Percentiles rank a stretch among this genome's conserved stretches.
Conservation (phyloP, 2,329 filamentous ascomycete species). For the Ceratocystis albifundus region DNA sequence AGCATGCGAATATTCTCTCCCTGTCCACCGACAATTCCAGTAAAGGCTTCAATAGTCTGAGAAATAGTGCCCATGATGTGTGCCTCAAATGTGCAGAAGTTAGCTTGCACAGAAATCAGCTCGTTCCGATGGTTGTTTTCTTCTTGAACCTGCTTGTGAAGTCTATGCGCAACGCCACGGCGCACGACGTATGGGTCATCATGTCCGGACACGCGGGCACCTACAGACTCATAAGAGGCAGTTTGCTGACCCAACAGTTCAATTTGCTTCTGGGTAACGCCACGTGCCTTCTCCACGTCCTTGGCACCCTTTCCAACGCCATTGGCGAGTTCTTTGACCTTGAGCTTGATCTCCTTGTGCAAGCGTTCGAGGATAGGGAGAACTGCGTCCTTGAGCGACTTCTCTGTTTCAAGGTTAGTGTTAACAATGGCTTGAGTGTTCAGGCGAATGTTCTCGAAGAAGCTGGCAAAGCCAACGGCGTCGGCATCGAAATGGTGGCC, state of each 20-base stretch:
- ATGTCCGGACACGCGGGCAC: slow-evolving; percentile 55
- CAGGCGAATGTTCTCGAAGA: slow-evolving; percentile 87
- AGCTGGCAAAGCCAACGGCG: slow-evolving; percentile 72
- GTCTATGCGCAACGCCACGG: slow-evolving; percentile 67
- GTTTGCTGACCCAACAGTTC: slow-evolving; percentile 83
- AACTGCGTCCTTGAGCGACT: slow-evolving; percentile 74
- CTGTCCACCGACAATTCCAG: slow-evolving; percentile 67
- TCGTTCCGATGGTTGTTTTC: slow-evolving; percentile 96
- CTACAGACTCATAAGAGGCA: slow-evolving; percentile 64
- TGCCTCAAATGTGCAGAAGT: slow-evolving; percentile 75
- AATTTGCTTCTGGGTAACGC: slow-evolving; percentile 84
- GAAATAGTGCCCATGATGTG: slow-evolving; percentile 78
- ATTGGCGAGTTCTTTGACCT: slow-evolving; percentile 74
- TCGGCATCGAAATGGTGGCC: slow-evolving; percentile 87
- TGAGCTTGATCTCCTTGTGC: slow-evolving; percentile 93
- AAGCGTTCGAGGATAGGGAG: slow-evolving; percentile 81
- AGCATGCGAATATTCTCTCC: slow-evolving; percentile 69
- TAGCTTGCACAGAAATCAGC: slow-evolving; percentile 79
- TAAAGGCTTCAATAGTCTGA: slow-evolving; percentile 70
- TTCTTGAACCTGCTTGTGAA: slow-evolving; percentile 82
- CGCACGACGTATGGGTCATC: slow-evolving; percentile 85
- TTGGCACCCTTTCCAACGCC: slow-evolving; percentile 79
- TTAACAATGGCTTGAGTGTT: slow-evolving; percentile 89
- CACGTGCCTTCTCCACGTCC: slow-evolving; percentile 79
- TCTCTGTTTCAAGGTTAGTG: slow-evolving; percentile 81